A percentile compares a stretch with the other conserved stretches of the same genome.
Conservation (phyloP, 2,329 filamentous ascomycete species). For the Aspergillus fructus region DNA sequence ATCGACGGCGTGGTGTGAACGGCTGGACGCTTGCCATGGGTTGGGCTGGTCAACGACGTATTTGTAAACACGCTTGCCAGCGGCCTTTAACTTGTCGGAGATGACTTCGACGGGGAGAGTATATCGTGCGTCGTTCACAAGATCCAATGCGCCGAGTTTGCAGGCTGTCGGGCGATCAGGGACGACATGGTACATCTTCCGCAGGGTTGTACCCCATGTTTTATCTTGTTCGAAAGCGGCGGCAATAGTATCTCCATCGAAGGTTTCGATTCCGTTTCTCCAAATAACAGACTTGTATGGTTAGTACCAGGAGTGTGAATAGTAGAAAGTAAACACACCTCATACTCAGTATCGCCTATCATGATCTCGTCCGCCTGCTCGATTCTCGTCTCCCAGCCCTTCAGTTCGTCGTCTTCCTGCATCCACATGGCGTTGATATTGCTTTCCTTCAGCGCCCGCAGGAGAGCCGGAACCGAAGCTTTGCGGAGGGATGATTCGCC, state of each 20-base stretch:
- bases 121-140: conserved; percentile 34
- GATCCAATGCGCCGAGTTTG: conserved; percentile 41
- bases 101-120: conserved; percentile 31
- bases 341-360: conserved; percentile 47
- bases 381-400: conserved; percentile 36
- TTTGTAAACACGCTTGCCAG: conserved; percentile 34
- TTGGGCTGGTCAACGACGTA: conserved; percentile 49
- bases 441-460: conserved; percentile 36
- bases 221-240: conserved; percentile 33
- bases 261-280: conserved; percentile 43
- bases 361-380: conserved; percentile 39
- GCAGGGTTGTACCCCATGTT: conserved; percentile 33
- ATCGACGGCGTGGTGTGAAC: conserved; percentile 51
- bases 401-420: conserved; percentile 38
- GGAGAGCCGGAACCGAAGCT: conserved; percentile 29
- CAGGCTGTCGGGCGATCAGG: conserved; percentile 39
- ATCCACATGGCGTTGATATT: conserved; percentile 46
- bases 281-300: conserved; percentile 44
- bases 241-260: conserved; percentile 34
- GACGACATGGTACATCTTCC: conserved; percentile 44
- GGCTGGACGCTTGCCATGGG: conserved; percentile 48
- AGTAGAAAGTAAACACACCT: conserved; percentile 26
- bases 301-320: background rate
- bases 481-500: conserved; percentile 29
- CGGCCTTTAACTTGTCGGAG: conserved; percentile 25